A percentile compares a stretch with the other conserved stretches of the same genome.
Conservation (phyloP, 2,329 filamentous ascomycete genomes). For the Fusarium sp. region DNA sequence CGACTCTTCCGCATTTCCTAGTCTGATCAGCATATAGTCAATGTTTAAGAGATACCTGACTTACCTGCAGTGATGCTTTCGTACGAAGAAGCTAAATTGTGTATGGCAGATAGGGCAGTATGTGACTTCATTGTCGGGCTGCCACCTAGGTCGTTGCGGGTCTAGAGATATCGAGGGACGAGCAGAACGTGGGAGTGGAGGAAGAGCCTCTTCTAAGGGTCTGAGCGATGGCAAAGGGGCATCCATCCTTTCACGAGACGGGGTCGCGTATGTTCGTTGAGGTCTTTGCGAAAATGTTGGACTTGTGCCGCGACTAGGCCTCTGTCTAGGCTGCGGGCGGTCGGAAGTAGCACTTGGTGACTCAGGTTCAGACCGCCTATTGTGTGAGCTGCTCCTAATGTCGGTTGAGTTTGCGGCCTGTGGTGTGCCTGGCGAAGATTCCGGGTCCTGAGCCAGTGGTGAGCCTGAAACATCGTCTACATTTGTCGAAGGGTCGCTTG, state of each 20-base stretch:
- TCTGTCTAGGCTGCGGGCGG: constrained; percentile 1
- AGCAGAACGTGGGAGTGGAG: constrained; percentile 40
- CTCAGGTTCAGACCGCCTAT: constrained; percentile 7
- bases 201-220: constrained; percentile 31
- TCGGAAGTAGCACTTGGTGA: constrained; percentile 1
- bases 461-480: constrained; percentile 3
- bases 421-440: constrained; percentile 7
- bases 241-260: constrained; percentile 49
- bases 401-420: neutral
- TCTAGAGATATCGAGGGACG: constrained; percentile 50
- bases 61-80: constrained; percentile 93
- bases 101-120: constrained; percentile 86
- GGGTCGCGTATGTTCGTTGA: constrained; percentile 35
- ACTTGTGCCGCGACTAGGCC: constrained; percentile 10
- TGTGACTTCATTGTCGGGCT: constrained; percentile 85
- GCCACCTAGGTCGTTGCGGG: constrained; percentile 81
- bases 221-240: constrained; percentile 44
- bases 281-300: constrained; percentile 14
- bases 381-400: constrained; percentile 4
- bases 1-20: constrained; percentile 92
- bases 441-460: constrained; percentile 10
- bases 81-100: constrained; percentile 85
- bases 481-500: constrained; percentile 1
- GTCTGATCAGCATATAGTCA: constrained; percentile 28
- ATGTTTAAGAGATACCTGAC: constrained; percentile 44